Conservation (phyloP, 768 basidiomycete species). For the Nidula microcarpa region DNA sequence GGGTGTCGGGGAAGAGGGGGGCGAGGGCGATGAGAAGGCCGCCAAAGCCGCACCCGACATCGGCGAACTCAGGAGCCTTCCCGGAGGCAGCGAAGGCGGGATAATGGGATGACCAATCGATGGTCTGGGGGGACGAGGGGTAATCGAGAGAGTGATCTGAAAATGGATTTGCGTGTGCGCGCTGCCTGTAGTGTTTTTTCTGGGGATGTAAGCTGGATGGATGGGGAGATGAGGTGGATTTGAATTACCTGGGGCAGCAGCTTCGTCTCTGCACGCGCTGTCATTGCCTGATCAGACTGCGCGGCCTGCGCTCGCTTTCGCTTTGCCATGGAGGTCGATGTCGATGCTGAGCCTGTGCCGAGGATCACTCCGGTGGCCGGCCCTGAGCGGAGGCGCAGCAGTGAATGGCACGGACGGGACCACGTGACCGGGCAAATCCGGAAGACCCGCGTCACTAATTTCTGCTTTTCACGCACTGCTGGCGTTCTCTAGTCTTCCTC, state of each 20-base stretch:
- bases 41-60: conserved; percentile 97
- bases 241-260: conserved; percentile 48
- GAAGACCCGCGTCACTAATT: conserved; percentile 16
- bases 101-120: conserved; percentile 85
- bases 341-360: too few relatives aligned
- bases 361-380: neutral
- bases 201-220: conserved; percentile 17
- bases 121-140: conserved; percentile 66
- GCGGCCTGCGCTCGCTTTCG: conserved; percentile 16
- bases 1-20: conserved; percentile 83
- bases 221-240: neutral
- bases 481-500: conserved; percentile 7
- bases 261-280: conserved; percentile 3
- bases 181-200: conserved; percentile 84
- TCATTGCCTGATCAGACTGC: conserved; percentile 6
- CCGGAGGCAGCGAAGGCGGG: conserved; percentile 58
- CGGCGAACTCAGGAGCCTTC: conserved; percentile 88
- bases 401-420: neutral
- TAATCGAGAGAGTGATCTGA: conserved; percentile 88
- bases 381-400: neutral
- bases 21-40: conserved; percentile 88
- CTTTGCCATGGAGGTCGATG: conserved; percentile 18
- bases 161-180: conserved; percentile 84
- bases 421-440: neutral
- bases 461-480: conserved; percentile 1